phyloP scores from a whole-genome alignment of 345 rosid genomes.

The Brassica rapa region DNA sequence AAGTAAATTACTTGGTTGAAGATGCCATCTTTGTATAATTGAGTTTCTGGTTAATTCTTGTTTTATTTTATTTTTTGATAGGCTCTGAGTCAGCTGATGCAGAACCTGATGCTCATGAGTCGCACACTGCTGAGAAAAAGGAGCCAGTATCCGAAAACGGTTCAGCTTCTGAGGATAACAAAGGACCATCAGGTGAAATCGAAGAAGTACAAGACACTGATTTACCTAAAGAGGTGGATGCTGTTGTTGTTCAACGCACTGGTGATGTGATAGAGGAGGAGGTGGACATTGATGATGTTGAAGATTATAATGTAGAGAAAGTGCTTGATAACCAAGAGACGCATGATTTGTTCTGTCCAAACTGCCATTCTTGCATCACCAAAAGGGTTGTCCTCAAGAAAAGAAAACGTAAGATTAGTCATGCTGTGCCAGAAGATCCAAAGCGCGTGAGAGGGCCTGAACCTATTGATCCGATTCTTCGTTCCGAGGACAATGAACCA shows the following conservation, averaged over 20 bases:
- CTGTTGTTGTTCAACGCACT: constrained; percentile 26
- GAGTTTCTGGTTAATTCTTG: constrained; percentile 22
- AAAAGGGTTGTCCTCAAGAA: constrained; percentile 61
- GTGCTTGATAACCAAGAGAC: constrained; percentile 70
- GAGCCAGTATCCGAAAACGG: constrained; percentile 31
- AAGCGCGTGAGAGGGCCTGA: constrained; percentile 28
- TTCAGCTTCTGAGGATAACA: constrained; percentile 26
- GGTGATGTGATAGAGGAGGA: constrained; percentile 54
- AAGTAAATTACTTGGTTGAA: constrained; percentile 14
- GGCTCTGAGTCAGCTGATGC: constrained; percentile 44
- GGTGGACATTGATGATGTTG: constrained; percentile 43
- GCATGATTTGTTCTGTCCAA: constrained; percentile 79
- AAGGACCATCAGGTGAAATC: constrained; percentile 33
- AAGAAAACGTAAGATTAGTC: constrained; percentile 46
- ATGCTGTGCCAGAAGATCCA: constrained; percentile 16
- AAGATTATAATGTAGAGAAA: constrained; percentile 61
- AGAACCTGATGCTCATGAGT: constrained; percentile 33
- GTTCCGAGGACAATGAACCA: constrained; percentile 26
- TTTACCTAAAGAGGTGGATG: background rate
- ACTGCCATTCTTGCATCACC: constrained; percentile 75
- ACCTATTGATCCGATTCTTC: background rate
- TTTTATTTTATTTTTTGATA: constrained; percentile 29
- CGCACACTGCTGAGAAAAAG: constrained; percentile 21
- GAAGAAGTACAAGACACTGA: constrained; percentile 30
- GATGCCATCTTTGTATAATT: background rate